These are phyloP conservation scores for Penicillium aurantiogriseum DNA, from an alignment of 2,329 filamentous ascomycete genomes.

Conservation along the genomic window DNA sequence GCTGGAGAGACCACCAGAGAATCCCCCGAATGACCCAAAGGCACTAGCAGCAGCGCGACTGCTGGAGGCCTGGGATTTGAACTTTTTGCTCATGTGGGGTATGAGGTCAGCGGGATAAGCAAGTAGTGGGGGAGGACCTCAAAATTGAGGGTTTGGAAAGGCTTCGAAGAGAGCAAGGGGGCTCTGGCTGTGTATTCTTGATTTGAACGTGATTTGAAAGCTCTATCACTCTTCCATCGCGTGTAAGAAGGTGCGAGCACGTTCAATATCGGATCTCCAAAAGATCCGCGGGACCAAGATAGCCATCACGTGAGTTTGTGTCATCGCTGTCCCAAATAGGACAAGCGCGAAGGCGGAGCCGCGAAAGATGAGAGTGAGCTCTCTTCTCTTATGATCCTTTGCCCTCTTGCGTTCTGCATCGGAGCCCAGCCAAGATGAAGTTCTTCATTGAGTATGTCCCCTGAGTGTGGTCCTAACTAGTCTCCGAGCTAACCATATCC, in stretches of 20 bases:
- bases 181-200: not conserved
- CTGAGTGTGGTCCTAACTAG: not conserved
- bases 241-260: not conserved
- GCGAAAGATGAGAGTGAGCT: constrained; percentile 18
- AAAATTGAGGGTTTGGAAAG: constrained; percentile 7
- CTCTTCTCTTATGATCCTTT: constrained; percentile 11
- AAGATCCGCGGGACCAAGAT: constrained; percentile 26
- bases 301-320: constrained; percentile 35
- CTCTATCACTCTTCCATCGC: constrained; percentile 1
- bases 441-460: constrained; percentile 68
- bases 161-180: constrained; percentile 3
- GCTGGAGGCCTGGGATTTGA: constrained; percentile 64
- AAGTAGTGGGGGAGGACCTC: constrained; percentile 21
- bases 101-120: constrained; percentile 27
- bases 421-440: constrained; percentile 59
- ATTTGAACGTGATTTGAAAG: not conserved
- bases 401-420: constrained; percentile 17
- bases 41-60: constrained; percentile 56
- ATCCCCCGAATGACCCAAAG: constrained; percentile 48
- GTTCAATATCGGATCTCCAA: constrained; percentile 9
- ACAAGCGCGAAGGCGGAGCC: constrained; percentile 26
- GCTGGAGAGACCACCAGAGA: constrained; percentile 35
- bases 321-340: constrained; percentile 34
- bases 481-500: constrained; percentile 9
- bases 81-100: constrained; percentile 57